Percentiles rank a stretch among this genome's conserved stretches.
Evolutionary conservation across 495 filamentous ascomycete genomes (phyloP).

Genomic region (Aspergillus homomorphus): DNA sequence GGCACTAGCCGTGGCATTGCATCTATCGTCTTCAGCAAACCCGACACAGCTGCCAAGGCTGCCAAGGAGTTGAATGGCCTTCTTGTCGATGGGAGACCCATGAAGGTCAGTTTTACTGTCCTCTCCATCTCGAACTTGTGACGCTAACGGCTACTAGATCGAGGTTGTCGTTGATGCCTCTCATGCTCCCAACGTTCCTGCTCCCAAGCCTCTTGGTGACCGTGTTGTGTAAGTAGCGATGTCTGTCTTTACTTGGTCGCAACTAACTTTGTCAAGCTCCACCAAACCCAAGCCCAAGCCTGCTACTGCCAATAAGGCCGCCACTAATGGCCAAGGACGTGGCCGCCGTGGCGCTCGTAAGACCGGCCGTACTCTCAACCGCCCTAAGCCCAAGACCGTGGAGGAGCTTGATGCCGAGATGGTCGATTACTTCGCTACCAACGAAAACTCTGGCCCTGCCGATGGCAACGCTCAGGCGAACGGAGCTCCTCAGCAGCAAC

Average conservation of each 20-base stretch:
- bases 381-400: constrained; percentile 80
- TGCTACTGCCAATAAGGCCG: constrained; percentile 65
- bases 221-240: constrained; percentile 66
- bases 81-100: constrained; percentile 80
- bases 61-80: constrained; percentile 79
- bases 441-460: constrained; percentile 36
- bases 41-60: constrained; percentile 77
- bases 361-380: constrained; percentile 49
- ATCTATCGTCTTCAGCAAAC: constrained; percentile 71
- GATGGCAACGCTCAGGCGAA: constrained; percentile 42
- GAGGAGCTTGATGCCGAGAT: constrained; percentile 94
- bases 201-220: constrained; percentile 75
- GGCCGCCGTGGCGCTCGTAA: constrained; percentile 50
- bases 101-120: constrained; percentile 63
- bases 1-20: constrained; percentile 88
- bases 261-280: constrained; percentile 38
- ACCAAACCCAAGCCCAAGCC: constrained; percentile 82
- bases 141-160: constrained; percentile 49
- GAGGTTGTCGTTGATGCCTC: constrained; percentile 83
- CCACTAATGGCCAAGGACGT: constrained; percentile 40
- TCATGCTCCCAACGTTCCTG: constrained; percentile 60
- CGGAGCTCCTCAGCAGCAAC: constrained; percentile 33
- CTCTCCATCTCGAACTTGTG: not conserved
- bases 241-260: not conserved
- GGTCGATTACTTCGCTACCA: constrained; percentile 74